These are phyloP conservation scores for Cyberlindnera maritima DNA, from an alignment of 805 yeast species.

Conservation along the genomic window DNA sequence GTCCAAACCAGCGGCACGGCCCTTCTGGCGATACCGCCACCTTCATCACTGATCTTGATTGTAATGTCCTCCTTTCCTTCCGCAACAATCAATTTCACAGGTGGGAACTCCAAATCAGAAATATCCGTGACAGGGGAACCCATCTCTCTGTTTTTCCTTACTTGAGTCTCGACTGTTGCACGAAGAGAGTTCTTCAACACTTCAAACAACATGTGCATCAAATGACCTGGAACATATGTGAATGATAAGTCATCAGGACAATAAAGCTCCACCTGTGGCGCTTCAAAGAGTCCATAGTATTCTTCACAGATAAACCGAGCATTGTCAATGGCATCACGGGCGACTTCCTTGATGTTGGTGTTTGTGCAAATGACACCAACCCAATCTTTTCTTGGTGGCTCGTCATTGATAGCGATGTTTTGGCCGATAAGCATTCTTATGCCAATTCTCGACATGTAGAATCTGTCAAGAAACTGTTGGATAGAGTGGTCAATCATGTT, in stretches of 20 bases:
- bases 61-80: constrained; percentile 91
- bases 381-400: constrained; percentile 62
- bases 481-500: constrained; percentile 65
- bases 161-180: constrained; percentile 83
- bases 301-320: constrained; percentile 91
- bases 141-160: constrained; percentile 46
- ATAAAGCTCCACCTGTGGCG: constrained; percentile 77
- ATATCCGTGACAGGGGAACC: constrained; percentile 32
- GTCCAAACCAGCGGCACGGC: constrained; percentile 89
- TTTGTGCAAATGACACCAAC: constrained; percentile 88
- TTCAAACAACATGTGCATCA: constrained; percentile 88
- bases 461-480: constrained; percentile 79
- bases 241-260: constrained; percentile 66
- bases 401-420: constrained; percentile 78
- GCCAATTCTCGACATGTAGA: constrained; percentile 88
- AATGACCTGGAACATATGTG: constrained; percentile 92
- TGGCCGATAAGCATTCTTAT: constrained; percentile 94
- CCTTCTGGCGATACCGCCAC: constrained; percentile 88
- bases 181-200: constrained; percentile 81
- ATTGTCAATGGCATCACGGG: constrained; percentile 85
- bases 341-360: constrained; percentile 79
- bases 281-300: constrained; percentile 81
- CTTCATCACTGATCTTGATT: constrained; percentile 87
- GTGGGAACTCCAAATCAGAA: constrained; percentile 72
- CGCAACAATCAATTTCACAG: constrained; percentile 81